A percentile compares a stretch with the other conserved stretches of the same genome.
phyloP scores from a whole-genome alignment of 2,329 filamentous ascomycete genomes.

The Aspergillus puulaauensis region DNA sequence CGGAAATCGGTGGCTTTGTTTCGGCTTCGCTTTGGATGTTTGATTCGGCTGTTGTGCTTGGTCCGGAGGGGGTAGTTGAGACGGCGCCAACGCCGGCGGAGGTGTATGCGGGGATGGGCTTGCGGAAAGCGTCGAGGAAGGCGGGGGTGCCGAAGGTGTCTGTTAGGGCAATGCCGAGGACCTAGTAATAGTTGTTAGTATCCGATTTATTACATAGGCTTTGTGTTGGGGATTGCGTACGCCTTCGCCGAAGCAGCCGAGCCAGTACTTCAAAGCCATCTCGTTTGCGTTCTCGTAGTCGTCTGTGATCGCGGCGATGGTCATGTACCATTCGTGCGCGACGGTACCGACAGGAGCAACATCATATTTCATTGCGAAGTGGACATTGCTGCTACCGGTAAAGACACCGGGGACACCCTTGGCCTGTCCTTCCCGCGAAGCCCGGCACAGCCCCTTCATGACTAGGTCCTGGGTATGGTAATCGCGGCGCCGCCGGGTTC shows the following conservation, averaged over 20 bases:
- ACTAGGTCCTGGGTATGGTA: constrained; percentile 95
- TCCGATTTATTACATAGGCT: background rate
- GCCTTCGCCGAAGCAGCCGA: constrained; percentile 82
- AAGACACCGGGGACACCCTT: constrained; percentile 70
- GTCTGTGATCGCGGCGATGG: constrained; percentile 84
- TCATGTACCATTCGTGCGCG: constrained; percentile 99
- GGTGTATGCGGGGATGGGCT: constrained; percentile 55
- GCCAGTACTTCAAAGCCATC: constrained; percentile 81
- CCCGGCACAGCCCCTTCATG: constrained; percentile 78
- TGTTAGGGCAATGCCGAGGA: constrained; percentile 84
- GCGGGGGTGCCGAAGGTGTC: constrained; percentile 93
- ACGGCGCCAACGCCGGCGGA: constrained; percentile 41
- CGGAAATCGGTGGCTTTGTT: constrained; percentile 45
- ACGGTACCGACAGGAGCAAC: constrained; percentile 84
- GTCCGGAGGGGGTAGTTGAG: constrained; percentile 40
- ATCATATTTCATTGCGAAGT: constrained; percentile 90
- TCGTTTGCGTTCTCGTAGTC: constrained; percentile 85
- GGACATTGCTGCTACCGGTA: constrained; percentile 91
- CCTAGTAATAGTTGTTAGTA: constrained; percentile 35
- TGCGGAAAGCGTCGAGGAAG: constrained; percentile 81
- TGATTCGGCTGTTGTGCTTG: constrained; percentile 45
- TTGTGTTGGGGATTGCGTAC: constrained; percentile 33
- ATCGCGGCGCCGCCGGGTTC: constrained; percentile 81
- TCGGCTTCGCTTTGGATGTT: constrained; percentile 37
- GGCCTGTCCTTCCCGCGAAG: constrained; percentile 67